phyloP scores from a whole-genome alignment of 306 rosid species.

The Urtica urens region DNA sequence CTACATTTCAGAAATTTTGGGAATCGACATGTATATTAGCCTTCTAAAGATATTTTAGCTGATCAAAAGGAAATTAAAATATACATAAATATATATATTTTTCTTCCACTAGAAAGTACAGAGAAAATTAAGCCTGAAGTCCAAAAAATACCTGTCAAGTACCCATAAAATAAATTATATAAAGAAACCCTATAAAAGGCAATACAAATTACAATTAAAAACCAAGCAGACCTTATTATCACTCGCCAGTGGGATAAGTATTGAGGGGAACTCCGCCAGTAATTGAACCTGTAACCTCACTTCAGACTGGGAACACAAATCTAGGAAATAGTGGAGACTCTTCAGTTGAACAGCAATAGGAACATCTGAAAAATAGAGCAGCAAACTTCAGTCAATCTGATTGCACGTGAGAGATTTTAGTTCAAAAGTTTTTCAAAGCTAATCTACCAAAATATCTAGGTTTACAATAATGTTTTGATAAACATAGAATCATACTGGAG shows the following conservation, averaged over 20 bases:
- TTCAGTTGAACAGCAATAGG: conserved; percentile 70
- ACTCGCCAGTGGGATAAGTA: conserved; percentile 70
- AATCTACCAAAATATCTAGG: too few species aligned
- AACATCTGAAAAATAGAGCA: conserved; percentile 41
- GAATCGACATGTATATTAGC: too few species aligned
- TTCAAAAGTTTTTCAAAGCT: too few species aligned
- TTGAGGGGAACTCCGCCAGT: conserved; percentile 60
- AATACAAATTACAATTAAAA: not conserved
- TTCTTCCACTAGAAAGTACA: not conserved
- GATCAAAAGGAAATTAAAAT: too few species aligned
- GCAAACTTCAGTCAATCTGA: conserved; percentile 11
- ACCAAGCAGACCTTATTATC: conserved; percentile 39
- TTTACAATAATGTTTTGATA: too few species aligned
- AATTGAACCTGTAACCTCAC: conserved; percentile 46
- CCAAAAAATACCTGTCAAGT: not conserved
- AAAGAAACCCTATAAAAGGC: conserved; percentile 3
- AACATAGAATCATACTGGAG: too few species aligned
- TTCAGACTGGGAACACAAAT: conserved; percentile 50
- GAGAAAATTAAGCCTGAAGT: not conserved
- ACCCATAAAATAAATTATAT: not conserved
- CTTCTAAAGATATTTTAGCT: too few species aligned
- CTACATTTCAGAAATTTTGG: too few species aligned
- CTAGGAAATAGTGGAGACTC: conserved; percentile 64
- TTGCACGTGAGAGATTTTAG: too few species aligned
- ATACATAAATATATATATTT: too few species aligned